Evolutionary conservation across 768 basidiomycete species (phyloP), one percentile per base, ranked within the genome.

Genomic region (Amanita pallidorosea): DNA sequence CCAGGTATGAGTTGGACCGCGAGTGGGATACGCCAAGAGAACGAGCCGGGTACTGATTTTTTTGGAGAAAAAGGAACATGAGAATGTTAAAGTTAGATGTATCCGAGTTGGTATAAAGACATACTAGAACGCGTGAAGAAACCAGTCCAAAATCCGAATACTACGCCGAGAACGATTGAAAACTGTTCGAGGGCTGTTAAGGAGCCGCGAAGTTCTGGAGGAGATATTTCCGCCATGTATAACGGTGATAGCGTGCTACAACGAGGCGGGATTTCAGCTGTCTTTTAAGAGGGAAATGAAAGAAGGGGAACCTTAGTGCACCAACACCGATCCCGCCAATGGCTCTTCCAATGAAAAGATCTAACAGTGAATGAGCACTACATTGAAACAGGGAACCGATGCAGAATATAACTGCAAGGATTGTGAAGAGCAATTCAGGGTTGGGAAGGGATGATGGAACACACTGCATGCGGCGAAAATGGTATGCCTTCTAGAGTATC

Each of bases 181-280:
- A 88, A 74, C 53, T 90, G 88, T 58, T 91, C 88, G 2, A 91
- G 69, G 1, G 86, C 81, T 65, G 89, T 73, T 17, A 91, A 73
- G 0, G 87, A 86, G 8, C 88, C 88, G 13, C 88, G 75, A 0
- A 84, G 72, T 63, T 88, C 86, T 0, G 88, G 87, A 8, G 87
- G 77, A 54, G 83, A 83, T 47, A 91, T 91, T 65, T 91, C 88
- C 1, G 87, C 80, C 73, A 89, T 88, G 63, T 89, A 90, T 20
- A 89, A 67, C 0, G 86, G 85, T 0, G 80, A 79, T n/a, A 88
- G 69, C 79, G 84, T 88, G 59, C 87, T 88, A 46, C 3, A 27
- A 51, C 1, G 11, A 29, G 13, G 13, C n/a, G 27, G 17, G 3
- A 6, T 11, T 15, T 35, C 15, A 35, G 20, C 18, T 25, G 9